These are phyloP conservation scores for Microbotryomycetes sp. DNA, from an alignment of 1,284 basidiomycete genomes.

Conservation along the genomic window DNA sequence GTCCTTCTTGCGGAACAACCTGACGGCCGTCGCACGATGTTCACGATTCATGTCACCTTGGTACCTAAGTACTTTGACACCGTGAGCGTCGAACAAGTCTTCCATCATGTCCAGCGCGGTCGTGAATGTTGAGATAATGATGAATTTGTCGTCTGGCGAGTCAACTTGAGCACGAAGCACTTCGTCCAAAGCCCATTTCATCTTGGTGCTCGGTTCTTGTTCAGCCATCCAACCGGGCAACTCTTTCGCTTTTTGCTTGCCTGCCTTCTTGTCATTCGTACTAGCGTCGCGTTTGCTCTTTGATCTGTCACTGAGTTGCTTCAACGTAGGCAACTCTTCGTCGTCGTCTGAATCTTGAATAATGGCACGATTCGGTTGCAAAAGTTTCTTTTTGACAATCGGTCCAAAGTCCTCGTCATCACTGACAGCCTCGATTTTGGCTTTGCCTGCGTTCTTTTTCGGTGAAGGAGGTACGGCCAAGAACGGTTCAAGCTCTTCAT, in stretches of 20 bases:
- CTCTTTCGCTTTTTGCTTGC: slow-evolving; percentile 10
- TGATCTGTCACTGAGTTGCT: slow-evolving; percentile 1
- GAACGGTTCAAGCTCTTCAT: slow-evolving; percentile 17
- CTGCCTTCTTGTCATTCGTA: neutral
- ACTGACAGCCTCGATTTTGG: slow-evolving; percentile 7
- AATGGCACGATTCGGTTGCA: slow-evolving; percentile 23
- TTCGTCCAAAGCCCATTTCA: slow-evolving; percentile 13
- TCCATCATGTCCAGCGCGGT: slow-evolving; percentile 51
- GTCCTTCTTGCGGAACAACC: slow-evolving; percentile 52
- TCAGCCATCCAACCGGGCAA: slow-evolving; percentile 3
- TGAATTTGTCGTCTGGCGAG: slow-evolving; percentile 54
- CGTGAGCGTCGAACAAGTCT: slow-evolving; percentile 51
- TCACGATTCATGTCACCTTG: slow-evolving; percentile 35
- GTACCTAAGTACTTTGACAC: slow-evolving; percentile 53
- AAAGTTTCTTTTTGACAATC: slow-evolving; percentile 53
- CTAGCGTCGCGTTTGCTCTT: slow-evolving; percentile 6
- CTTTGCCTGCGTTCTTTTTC: slow-evolving; percentile 4
- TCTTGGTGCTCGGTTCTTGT: slow-evolving; percentile 25
- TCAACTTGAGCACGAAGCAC: neutral
- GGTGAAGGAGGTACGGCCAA: slow-evolving; percentile 4
- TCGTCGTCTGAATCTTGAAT: slow-evolving; percentile 25
- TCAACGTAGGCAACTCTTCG: slow-evolving; percentile 11
- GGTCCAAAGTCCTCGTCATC: slow-evolving; percentile 41
- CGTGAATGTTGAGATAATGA: slow-evolving; percentile 60
- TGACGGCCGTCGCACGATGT: slow-evolving; percentile 34